Evolutionary conservation across 2,329 filamentous ascomycete genomes (phyloP).

Genomic region (Thermoascus crustaceus): DNA sequence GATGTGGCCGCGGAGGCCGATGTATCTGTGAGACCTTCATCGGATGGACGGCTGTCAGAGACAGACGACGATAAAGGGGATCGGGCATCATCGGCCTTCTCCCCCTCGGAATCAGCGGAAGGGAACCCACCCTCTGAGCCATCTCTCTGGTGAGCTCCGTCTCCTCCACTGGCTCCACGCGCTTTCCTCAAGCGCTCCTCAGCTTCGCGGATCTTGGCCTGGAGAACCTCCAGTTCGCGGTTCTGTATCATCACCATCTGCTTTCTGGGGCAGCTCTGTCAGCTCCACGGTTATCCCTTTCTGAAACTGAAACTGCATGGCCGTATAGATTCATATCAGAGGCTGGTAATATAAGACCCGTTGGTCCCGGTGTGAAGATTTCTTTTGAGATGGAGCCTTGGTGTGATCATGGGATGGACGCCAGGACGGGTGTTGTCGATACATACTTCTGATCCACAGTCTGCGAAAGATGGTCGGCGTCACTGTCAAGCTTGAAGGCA

Average conservation of each 20-base stretch:
- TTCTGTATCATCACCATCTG: constrained; percentile 65
- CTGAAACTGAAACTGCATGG: too few relatives aligned
- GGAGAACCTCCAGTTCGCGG: constrained; percentile 76
- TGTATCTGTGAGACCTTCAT: constrained; percentile 15
- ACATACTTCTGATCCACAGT: constrained; percentile 74
- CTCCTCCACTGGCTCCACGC: too few relatives aligned
- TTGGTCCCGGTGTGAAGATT: too few relatives aligned
- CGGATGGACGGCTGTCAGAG: constrained; percentile 16
- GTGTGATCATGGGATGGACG: constrained; percentile 9
- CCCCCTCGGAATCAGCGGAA: constrained; percentile 12
- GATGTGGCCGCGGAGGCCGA: constrained; percentile 15
- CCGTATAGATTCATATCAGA: background rate
- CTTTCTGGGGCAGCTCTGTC: constrained; percentile 50
- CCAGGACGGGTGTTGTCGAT: background rate
- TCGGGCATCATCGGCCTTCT: constrained; percentile 9
- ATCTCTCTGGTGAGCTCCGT: too few relatives aligned
- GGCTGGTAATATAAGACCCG: too few relatives aligned
- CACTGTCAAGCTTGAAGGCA: constrained; percentile 80
- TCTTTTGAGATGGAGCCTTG: background rate
- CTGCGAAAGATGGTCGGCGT: constrained; percentile 63
- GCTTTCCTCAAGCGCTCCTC: constrained; percentile 70
- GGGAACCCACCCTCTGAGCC: constrained; percentile 9
- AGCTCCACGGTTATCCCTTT: constrained; percentile 2
- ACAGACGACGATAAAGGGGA: constrained; percentile 10
- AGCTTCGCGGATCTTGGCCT: constrained; percentile 74